These are phyloP conservation scores for Lachnum nothofagi DNA, from an alignment of 2,329 filamentous ascomycete genomes.

Conservation along the genomic window DNA sequence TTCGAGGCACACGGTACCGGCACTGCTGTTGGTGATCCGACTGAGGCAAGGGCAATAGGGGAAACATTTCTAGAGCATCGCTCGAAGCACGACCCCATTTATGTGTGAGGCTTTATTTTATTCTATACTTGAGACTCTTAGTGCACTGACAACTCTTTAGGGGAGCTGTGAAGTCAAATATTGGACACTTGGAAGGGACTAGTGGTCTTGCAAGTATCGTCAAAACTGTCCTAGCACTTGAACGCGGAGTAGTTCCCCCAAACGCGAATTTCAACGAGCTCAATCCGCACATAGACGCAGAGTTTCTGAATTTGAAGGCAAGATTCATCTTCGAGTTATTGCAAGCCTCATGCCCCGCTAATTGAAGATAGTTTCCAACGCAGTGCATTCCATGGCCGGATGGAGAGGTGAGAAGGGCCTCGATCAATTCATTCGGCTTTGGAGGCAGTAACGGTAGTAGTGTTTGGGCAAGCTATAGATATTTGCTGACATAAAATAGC, in stretches of 20 bases:
- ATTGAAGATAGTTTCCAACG: too few species aligned
- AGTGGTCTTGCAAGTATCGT: constrained; percentile 12
- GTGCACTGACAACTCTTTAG: not conserved
- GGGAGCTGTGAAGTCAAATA: constrained; percentile 22
- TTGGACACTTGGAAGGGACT: constrained; percentile 22
- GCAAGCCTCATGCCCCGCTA: too few species aligned
- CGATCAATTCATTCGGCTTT: constrained; percentile 30
- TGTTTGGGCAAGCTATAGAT: too few species aligned
- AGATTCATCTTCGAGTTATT: constrained; percentile 11
- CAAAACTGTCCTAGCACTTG: constrained; percentile 12
- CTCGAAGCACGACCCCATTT: not conserved
- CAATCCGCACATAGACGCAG: constrained; percentile 10
- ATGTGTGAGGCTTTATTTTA: not conserved
- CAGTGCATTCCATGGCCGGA: constrained; percentile 13
- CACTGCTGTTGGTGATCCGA: constrained; percentile 16
- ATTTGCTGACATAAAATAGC: too few species aligned
- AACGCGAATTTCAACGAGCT: not conserved
- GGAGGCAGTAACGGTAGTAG: constrained; percentile 30
- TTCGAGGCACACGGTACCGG: constrained; percentile 22
- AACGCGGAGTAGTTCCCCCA: constrained; percentile 33
- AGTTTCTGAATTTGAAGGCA: constrained; percentile 21
- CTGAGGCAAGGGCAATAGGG: constrained; percentile 12
- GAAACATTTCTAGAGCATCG: constrained; percentile 7
- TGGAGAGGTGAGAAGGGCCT: constrained; percentile 41
- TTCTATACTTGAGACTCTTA: not conserved